A percentile compares a stretch with the other conserved stretches of the same genome.
Conservation (phyloP, 1,284 basidiomycete genomes). For the Ustilago xerochloae region DNA sequence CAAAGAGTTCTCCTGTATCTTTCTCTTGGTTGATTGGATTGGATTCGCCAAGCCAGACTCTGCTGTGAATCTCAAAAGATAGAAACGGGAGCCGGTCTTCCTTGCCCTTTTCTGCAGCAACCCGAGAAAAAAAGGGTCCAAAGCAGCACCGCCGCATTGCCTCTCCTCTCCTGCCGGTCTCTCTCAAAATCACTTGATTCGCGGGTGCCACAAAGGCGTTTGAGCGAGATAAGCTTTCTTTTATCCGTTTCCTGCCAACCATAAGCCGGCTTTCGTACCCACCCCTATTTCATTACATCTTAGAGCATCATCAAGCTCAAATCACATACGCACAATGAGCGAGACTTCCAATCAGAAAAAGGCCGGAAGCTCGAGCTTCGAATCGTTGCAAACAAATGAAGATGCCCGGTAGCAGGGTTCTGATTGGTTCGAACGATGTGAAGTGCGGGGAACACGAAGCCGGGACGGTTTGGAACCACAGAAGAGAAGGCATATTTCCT, state of each 20-base stretch:
- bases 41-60: too few species aligned
- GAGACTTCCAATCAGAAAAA: too few species aligned
- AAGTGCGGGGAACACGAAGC: neutral
- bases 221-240: slow-evolving; percentile 1
- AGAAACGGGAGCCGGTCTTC: too few species aligned
- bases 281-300: neutral
- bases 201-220: neutral
- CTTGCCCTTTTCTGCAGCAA: neutral
- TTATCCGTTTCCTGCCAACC: neutral
- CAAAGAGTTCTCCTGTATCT: too few species aligned
- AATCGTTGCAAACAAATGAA: too few species aligned
- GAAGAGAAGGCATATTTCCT: too few species aligned
- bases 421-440: neutral
- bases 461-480: neutral
- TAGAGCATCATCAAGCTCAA: neutral
- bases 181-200: too few species aligned
- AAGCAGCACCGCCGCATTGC: neutral
- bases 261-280: neutral
- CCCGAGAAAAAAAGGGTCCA: neutral
- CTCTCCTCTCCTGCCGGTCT: neutral
- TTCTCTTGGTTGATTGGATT: too few species aligned
- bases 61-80: too few species aligned
- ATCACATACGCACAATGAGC: too few species aligned
- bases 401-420: too few species aligned
- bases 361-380: too few species aligned